Percentiles rank a stretch among this genome's conserved stretches.
Evolutionary conservation across 306 rosid species (phyloP).

Genomic region (Comarum palustre): DNA sequence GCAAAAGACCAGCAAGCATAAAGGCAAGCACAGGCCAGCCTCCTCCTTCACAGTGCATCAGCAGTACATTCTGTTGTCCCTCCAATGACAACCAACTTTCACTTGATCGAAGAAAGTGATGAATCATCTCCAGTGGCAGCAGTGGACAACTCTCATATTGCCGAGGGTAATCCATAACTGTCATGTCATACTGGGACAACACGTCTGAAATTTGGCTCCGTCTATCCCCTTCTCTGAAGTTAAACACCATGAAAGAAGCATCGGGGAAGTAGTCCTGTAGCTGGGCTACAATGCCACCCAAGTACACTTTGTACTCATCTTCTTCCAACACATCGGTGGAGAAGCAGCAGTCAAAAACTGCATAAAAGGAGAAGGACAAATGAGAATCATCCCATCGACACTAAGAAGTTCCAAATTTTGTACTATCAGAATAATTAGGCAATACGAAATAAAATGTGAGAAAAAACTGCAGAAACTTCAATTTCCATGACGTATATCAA

Average conservation of each 20-base stretch:
- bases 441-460: not conserved
- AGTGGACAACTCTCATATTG: constrained; percentile 86
- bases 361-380: not conserved
- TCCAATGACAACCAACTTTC: constrained; percentile 97
- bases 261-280: constrained; percentile 86
- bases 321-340: constrained; percentile 83
- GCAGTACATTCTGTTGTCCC: constrained; percentile 84
- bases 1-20: constrained; percentile 89
- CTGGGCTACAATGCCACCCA: constrained; percentile 88
- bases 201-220: constrained; percentile 76
- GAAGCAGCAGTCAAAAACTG: constrained; percentile 99
- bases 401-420: not conserved
- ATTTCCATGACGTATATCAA: not conserved
- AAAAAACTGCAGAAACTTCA: not conserved
- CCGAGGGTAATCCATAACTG: constrained; percentile 97
- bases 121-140: constrained; percentile 89
- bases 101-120: constrained; percentile 95
- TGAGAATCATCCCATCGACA: constrained; percentile 5
- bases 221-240: constrained; percentile 85
- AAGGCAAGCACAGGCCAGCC: constrained; percentile 99
- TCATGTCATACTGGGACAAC: constrained; percentile 88
- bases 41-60: constrained; percentile 97
- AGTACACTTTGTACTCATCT: constrained; percentile 76
- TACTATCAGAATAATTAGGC: not conserved
- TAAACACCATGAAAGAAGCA: constrained; percentile 95